Percentiles rank a stretch among this genome's conserved stretches.
These are phyloP conservation scores for Russula brevipes DNA, from an alignment of 768 basidiomycete genomes.

Conservation along the genomic window DNA sequence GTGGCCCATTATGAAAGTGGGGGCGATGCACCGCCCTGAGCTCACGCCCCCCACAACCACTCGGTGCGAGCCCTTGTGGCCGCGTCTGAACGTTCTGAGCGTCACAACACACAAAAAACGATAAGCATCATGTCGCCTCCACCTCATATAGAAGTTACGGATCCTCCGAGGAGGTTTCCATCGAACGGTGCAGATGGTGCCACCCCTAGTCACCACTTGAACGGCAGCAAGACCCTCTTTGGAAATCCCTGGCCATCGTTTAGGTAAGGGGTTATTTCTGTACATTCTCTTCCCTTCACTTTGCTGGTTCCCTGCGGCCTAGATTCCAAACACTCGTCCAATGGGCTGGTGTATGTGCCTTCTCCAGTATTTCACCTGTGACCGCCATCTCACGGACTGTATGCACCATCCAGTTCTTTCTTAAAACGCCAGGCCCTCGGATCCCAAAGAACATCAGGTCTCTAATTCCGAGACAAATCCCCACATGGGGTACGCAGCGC, in stretches of 20 bases:
- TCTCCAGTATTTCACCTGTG: not conserved
- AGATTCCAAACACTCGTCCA: slow-evolving; percentile 19
- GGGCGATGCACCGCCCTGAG: too few relatives aligned
- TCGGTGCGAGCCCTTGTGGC: too few relatives aligned
- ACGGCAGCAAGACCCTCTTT: slow-evolving; percentile 17
- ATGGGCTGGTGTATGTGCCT: slow-evolving; percentile 18
- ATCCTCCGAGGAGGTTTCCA: slow-evolving; percentile 20
- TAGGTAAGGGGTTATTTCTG: slow-evolving; percentile 9
- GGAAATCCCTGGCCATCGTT: slow-evolving; percentile 25
- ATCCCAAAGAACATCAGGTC: slow-evolving; percentile 21
- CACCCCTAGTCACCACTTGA: slow-evolving; percentile 20
- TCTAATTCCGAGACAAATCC: slow-evolving; percentile 18
- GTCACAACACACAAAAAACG: too few relatives aligned
- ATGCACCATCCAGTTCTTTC: slow-evolving; percentile 5
- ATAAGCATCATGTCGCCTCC: slow-evolving; percentile 1
- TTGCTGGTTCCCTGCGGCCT: not conserved
- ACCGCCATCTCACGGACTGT: not conserved
- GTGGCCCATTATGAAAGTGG: too few relatives aligned
- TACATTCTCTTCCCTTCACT: not conserved
- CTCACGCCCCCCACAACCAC: too few relatives aligned
- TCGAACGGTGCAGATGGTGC: slow-evolving; percentile 3
- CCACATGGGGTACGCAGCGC: slow-evolving; percentile 13
- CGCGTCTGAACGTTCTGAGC: too few relatives aligned
- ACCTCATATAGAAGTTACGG: slow-evolving; percentile 19
- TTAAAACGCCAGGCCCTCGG: not conserved